Conservation (phyloP, 805 yeast species). For the Hanseniaspora jakobsenii region DNA sequence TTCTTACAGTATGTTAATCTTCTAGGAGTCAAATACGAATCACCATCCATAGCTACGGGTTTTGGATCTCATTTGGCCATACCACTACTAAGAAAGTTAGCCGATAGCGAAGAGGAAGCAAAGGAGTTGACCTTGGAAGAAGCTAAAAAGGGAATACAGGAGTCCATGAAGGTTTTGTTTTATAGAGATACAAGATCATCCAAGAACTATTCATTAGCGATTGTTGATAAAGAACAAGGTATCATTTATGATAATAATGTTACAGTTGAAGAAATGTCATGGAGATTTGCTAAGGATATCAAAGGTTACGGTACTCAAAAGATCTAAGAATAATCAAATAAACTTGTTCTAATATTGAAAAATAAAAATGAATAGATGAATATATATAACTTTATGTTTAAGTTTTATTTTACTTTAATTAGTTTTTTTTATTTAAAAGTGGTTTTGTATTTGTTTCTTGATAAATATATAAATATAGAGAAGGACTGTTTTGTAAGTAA, state of each 20-base stretch:
- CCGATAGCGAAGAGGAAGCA: constrained; percentile 67
- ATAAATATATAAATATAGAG: too few species aligned
- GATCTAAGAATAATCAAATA: constrained; percentile 23
- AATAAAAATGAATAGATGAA: neutral
- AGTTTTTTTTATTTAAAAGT: too few species aligned
- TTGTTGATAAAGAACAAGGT: constrained; percentile 52
- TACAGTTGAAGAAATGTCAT: constrained; percentile 61
- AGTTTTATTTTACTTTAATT: too few species aligned
- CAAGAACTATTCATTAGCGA: constrained; percentile 72
- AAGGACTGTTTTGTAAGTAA: too few species aligned
- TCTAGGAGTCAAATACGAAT: constrained; percentile 77
- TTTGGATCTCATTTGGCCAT: constrained; percentile 91
- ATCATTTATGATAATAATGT: constrained; percentile 55
- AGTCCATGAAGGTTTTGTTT: constrained; percentile 86
- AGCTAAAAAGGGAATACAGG: constrained; percentile 64
- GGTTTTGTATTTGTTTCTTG: too few species aligned
- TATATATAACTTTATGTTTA: neutral
- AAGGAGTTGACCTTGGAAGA: constrained; percentile 55
- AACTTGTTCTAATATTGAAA: neutral
- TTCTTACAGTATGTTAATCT: constrained; percentile 79
- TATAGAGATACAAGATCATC: constrained; percentile 93
- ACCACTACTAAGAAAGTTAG: constrained; percentile 76
- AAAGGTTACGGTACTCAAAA: constrained; percentile 78
- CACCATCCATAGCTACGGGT: constrained; percentile 90
- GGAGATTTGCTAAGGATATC: constrained; percentile 84